Evolutionary conservation across 1,284 basidiomycete species (phyloP).

Genomic region (Chiua sp.): DNA sequence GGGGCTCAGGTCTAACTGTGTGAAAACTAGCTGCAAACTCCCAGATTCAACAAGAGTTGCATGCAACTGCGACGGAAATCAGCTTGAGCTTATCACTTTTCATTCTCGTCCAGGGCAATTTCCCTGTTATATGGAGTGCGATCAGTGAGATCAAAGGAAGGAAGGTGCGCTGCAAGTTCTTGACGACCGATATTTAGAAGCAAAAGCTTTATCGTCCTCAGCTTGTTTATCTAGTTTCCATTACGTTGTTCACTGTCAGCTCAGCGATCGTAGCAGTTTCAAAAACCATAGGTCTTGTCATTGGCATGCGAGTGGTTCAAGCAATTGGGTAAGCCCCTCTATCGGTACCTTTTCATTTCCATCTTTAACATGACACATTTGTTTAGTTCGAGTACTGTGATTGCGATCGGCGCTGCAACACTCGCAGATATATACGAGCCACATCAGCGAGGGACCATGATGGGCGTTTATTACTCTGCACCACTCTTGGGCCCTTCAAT

Average conservation of each 20-base stretch:
- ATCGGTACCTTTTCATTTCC: neutral
- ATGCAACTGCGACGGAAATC: conserved; percentile 71
- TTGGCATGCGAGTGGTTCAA: conserved; percentile 76
- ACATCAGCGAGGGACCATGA: conserved; percentile 77
- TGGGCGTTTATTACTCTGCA: conserved; percentile 80
- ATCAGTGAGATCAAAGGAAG: conserved; percentile 83
- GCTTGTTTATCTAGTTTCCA: conserved; percentile 71
- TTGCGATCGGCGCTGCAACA: conserved; percentile 81
- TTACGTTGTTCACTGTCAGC: conserved; percentile 64
- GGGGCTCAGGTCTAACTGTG: conserved; percentile 8
- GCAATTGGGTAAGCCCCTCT: conserved; percentile 56
- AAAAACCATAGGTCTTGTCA: conserved; percentile 67
- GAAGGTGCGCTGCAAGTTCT: conserved; percentile 60
- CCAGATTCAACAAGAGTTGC: conserved; percentile 69
- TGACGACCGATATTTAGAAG: too few species aligned
- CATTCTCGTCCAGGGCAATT: conserved; percentile 74
- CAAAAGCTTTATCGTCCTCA: too few species aligned
- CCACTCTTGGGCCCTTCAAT: conserved; percentile 67
- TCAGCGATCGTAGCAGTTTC: conserved; percentile 70
- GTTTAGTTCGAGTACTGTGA: conserved; percentile 57
- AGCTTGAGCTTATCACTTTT: conserved; percentile 80
- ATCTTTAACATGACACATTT: neutral
- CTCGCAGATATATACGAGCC: conserved; percentile 86
- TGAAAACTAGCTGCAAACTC: conserved; percentile 62
- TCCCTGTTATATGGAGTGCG: conserved; percentile 74